Evolutionary conservation across 208 protist species (phyloP), one percentile per base, ranked within the genome.

Genomic region (Angomonas ambiguus): DNA sequence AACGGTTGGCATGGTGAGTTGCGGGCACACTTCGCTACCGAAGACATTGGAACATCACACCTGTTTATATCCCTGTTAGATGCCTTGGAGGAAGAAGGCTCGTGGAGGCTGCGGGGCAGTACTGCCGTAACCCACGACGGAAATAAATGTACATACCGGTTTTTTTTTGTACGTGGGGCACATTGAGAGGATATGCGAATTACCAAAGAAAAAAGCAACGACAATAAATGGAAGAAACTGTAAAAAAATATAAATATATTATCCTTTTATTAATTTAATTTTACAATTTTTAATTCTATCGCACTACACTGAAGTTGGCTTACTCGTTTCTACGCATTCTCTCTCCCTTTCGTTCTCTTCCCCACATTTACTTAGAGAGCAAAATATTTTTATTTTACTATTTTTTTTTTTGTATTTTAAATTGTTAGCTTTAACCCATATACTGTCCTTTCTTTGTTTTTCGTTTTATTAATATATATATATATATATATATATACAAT

Each of bases 1-100:
- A 69, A 88, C 42, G 87, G 88, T 69, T 96, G 91, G 91, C 74
- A 89, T 64, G 91, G 85, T 22, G 85, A 94, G 73, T 74, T 96
- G n/a, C 71, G 80, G 30, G 82, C 76, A 5, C 85, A 94, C 35
- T 96, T 94, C 57, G 85, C 85, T 45, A 95, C 80, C 28, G 83
- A 93, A 48, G 91, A 96, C 71, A 93, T 96, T 35, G 53, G 53
- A 2, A 59, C 53, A 8, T 59, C 53, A 16, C 53, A 59, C 5
- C 25, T 59, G 30, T 59, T 59, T n/a, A 25, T 59, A 5, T 8
- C 53, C 4, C 53, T 59, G 30, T 32, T 59, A 16, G 30, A 59
- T n/a, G 53, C 53, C 4, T 25, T 59, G 18, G 53, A 59, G 30
- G 53, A 59, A 10, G 53, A 59, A 31, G 88, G 88, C 25, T 68